Base-by-base conservation (phyloP, 2,329 filamentous ascomycete genomes). In the Penicillium capsulatum region DNA sequence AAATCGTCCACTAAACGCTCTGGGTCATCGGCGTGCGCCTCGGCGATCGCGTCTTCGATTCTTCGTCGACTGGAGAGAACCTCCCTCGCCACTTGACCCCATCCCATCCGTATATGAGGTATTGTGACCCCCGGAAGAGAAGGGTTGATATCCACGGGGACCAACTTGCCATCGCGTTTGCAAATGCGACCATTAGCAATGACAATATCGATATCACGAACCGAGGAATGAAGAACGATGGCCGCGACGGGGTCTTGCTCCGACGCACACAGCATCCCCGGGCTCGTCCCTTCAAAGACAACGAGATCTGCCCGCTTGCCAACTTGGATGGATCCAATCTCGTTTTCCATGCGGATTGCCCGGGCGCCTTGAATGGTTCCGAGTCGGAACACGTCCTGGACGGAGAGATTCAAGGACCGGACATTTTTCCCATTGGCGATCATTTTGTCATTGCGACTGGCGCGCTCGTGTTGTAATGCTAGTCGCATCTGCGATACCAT, bases 251-350 rank as follows among this genome's bases (percentile, higher is more conserved):
- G 56, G 40, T 62, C 46, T 19, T 53, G 36, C 13, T 60, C 46
- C 3, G 48, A 45, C 10, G 55, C 53, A 44, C 55, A 57, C 7
- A 54, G 30, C 58, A 62, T 51, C 2, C 43, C 48, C 2, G 58
- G 58, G 14, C 42, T 54, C 2, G 32, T 35, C 9, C 41, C 50
- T 30, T 63, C 53, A 31, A 61, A 61, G 4, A 64, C 42, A 1
- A 62, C 48, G 4, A 63, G 17, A 43, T 64, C 60, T 7, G 55
- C 59, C 16, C 46, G 13, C 38, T 64, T 63, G 0, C 59, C 59
- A 3, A 51, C 54, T 5, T 45, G 44, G 11, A 64, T 42, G 10
- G 48, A 53, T 2, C 60, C 60, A 17, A 63, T 28, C 2, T 48
- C 22, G 13, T 55, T 49, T 17, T 51, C 56, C 51, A 59, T 49